phyloP scores from a whole-genome alignment of 805 yeast species.

The Kodamaea jinghongensis region DNA sequence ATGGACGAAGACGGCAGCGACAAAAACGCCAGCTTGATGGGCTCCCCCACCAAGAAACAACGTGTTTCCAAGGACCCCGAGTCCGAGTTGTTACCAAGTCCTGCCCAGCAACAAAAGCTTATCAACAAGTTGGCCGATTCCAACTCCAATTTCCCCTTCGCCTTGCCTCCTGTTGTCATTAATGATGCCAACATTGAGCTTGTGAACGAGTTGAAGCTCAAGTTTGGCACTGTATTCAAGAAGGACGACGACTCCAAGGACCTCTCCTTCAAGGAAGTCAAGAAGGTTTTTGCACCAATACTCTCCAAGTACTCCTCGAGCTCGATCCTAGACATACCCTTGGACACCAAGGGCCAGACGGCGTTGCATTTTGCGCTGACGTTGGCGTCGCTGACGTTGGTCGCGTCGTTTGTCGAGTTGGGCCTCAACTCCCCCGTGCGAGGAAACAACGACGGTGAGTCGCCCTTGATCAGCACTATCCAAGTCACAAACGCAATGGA shows the following conservation, averaged over 20 bases:
- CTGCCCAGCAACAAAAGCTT: not conserved
- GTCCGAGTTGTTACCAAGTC: conserved; percentile 1
- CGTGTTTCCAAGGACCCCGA: conserved; percentile 15
- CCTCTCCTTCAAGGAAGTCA: conserved; percentile 22
- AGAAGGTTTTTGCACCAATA: conserved; percentile 22
- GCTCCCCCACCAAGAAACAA: conserved; percentile 39
- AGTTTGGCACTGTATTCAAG: conserved; percentile 37
- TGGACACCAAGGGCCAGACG: conserved; percentile 40
- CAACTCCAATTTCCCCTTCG: conserved; percentile 47
- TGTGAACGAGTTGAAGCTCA: conserved; percentile 30
- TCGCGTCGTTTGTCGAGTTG: conserved; percentile 31
- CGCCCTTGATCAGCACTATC: conserved; percentile 64
- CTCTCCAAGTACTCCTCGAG: conserved; percentile 15
- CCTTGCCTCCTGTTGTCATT: conserved; percentile 49
- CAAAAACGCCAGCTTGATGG: conserved; percentile 15
- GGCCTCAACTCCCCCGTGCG: conserved; percentile 38
- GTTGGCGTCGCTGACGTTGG: conserved; percentile 35
- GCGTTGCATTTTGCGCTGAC: conserved; percentile 45
- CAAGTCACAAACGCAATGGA: conserved; percentile 83
- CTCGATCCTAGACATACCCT: conserved; percentile 28
- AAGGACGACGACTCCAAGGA: conserved; percentile 22
- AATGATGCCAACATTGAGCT: conserved; percentile 31
- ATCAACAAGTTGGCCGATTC: conserved; percentile 1
- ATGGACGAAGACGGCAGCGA: conserved; percentile 22
- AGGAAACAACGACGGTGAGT: conserved; percentile 38